Conservation (phyloP, 169 alveolate species). For the Plasmodium malariae region DNA sequence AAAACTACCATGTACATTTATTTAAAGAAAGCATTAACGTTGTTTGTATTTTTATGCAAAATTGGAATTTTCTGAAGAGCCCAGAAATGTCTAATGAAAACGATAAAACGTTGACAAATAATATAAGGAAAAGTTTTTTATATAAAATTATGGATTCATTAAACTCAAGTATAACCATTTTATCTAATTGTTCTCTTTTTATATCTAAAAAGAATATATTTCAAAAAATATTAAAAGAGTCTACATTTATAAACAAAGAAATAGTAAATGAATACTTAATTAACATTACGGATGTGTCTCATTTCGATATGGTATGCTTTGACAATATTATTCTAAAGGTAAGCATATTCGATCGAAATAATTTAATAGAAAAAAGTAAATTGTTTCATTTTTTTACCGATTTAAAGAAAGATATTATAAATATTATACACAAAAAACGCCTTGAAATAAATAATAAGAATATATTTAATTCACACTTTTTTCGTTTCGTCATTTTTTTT, state of each 20-base stretch:
- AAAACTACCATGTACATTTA: not conserved
- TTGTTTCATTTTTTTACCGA: slow-evolving; percentile 13
- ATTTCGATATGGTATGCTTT: slow-evolving; percentile 33
- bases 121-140: not conserved
- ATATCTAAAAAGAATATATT: slow-evolving; percentile 50
- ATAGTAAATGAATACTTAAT: slow-evolving; percentile 29
- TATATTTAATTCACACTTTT: slow-evolving; percentile 40
- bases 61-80: not conserved
- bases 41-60: slow-evolving; percentile 7
- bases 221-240: slow-evolving; percentile 25
- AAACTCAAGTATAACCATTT: slow-evolving; percentile 8
- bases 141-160: slow-evolving; percentile 53
- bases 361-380: slow-evolving; percentile 24
- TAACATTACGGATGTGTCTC: slow-evolving; percentile 3
- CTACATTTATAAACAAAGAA: slow-evolving; percentile 23
- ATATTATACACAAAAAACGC: slow-evolving; percentile 21
- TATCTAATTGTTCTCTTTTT: slow-evolving; percentile 25
- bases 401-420: slow-evolving; percentile 25
- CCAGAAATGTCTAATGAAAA: not conserved
- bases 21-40: slow-evolving; percentile 39
- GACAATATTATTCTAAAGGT: slow-evolving; percentile 24
- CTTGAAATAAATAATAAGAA: slow-evolving; percentile 35
- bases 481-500: slow-evolving; percentile 35
- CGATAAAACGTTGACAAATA: not conserved
- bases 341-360: slow-evolving; percentile 16